Evolutionary conservation across 2,329 filamentous ascomycete genomes (phyloP).

Genomic region (Alternaria sp.): DNA sequence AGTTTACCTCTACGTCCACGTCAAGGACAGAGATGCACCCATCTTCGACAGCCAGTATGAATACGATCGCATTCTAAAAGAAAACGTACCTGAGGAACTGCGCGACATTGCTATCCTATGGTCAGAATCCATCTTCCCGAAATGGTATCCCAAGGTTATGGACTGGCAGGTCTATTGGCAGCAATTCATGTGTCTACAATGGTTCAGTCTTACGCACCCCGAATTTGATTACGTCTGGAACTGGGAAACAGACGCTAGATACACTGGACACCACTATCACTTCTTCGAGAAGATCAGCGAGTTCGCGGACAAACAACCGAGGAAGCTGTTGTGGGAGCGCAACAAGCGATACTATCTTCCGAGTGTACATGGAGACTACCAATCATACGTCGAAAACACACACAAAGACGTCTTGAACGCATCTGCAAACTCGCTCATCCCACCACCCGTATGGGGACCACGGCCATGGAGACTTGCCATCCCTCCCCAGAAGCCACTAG

Average conservation of each 20-base stretch:
- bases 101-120: constrained; percentile 74
- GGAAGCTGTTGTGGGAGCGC: constrained; percentile 66
- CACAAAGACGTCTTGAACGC: constrained; percentile 51
- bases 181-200: constrained; percentile 76
- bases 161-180: constrained; percentile 59
- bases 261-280: constrained; percentile 82
- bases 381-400: constrained; percentile 53
- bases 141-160: constrained; percentile 56
- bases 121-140: constrained; percentile 64
- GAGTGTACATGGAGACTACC: constrained; percentile 57
- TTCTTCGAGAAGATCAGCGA: constrained; percentile 69
- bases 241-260: constrained; percentile 83
- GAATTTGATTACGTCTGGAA: constrained; percentile 84
- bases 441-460: constrained; percentile 81
- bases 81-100: constrained; percentile 73
- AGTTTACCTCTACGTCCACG: constrained; percentile 56
- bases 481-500: constrained; percentile 76
- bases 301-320: constrained; percentile 61
- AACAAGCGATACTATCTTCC: constrained; percentile 64
- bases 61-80: constrained; percentile 66
- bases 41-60: constrained; percentile 66
- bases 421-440: constrained; percentile 47
- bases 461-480: constrained; percentile 63
- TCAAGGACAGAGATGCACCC: constrained; percentile 60
- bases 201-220: constrained; percentile 76